Evolutionary conservation across 371 early-diverging fungal genomes (phyloP).

Genomic region (Mucor piriformis): DNA sequence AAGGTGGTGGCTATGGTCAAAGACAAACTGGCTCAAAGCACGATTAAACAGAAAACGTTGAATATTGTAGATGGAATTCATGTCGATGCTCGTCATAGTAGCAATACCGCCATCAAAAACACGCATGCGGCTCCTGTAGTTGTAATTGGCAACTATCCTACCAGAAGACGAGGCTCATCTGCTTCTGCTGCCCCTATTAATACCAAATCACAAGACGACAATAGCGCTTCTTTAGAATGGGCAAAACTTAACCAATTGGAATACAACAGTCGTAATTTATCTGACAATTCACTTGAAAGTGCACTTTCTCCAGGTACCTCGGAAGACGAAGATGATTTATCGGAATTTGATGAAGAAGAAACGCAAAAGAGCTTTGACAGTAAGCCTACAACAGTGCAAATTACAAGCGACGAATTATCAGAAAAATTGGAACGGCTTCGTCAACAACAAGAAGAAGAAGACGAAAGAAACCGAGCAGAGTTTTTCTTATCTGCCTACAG

Average conservation of each 20-base stretch:
- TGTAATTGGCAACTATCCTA: slow-evolving; percentile 29
- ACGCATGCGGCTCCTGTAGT: slow-evolving; percentile 31
- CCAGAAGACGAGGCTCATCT: slow-evolving; percentile 13
- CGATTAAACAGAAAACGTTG: slow-evolving; percentile 40
- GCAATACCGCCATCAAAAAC: slow-evolving; percentile 33
- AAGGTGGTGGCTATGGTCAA: slow-evolving; percentile 41
- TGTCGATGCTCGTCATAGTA: slow-evolving; percentile 27
- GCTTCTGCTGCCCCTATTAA: slow-evolving; percentile 3
- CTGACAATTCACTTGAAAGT: slow-evolving; percentile 48
- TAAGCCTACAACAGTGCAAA: neutral
- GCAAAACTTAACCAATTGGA: neutral
- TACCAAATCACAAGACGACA: neutral
- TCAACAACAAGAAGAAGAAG: slow-evolving; percentile 31
- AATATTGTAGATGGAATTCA: slow-evolving; percentile 34
- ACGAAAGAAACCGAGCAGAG: slow-evolving; percentile 34
- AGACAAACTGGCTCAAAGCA: slow-evolving; percentile 35
- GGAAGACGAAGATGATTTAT: slow-evolving; percentile 6
- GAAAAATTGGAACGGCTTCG: slow-evolving; percentile 28
- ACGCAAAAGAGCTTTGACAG: neutral
- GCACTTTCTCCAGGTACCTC: slow-evolving; percentile 41
- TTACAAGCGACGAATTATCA: slow-evolving; percentile 14
- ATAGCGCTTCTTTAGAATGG: slow-evolving; percentile 13
- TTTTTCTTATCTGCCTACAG: slow-evolving; percentile 21
- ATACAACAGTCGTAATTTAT: slow-evolving; percentile 7
- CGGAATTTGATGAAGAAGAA: neutral